Evolutionary conservation across 345 rosid genomes (phyloP).

Genomic region (Fremontodendron californicum): DNA sequence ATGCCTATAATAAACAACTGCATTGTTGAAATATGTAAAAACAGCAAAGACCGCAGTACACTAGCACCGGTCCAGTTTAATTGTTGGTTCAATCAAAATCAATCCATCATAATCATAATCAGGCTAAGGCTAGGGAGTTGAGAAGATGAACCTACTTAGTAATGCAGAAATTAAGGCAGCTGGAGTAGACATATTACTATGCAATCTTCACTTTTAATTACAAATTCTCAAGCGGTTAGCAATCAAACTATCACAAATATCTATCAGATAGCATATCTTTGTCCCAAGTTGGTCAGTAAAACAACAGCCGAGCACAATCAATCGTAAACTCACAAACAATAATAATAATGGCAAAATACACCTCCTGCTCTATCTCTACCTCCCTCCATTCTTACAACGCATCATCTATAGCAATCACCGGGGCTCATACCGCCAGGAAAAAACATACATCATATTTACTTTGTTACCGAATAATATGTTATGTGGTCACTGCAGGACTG

Average conservation of each 20-base stretch:
- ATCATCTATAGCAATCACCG: constrained; percentile 29
- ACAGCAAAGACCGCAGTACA: background rate
- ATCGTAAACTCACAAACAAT: constrained; percentile 30
- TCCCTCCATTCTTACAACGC: constrained; percentile 40
- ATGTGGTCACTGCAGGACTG: constrained; percentile 48
- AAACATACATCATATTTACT: constrained; percentile 46
- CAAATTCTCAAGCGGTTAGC: constrained; percentile 53
- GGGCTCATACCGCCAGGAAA: constrained; percentile 47
- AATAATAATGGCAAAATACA: constrained; percentile 26
- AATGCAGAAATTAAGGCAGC: constrained; percentile 7
- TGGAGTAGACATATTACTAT: constrained; percentile 16
- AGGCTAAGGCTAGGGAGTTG: background rate
- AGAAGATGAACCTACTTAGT: background rate
- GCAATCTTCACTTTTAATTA: constrained; percentile 36
- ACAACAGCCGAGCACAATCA: constrained; percentile 40
- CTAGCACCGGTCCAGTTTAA: background rate
- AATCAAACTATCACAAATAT: too few species aligned
- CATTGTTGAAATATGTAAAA: background rate
- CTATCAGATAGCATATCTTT: constrained; percentile 28
- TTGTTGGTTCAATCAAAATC: background rate
- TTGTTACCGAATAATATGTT: constrained; percentile 31
- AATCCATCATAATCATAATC: too few species aligned
- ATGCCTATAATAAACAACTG: background rate
- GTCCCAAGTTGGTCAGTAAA: constrained; percentile 35
- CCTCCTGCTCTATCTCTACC: constrained; percentile 39